Conservation (phyloP, 129 eudicot genomes). For the Cynara cardunculus region DNA sequence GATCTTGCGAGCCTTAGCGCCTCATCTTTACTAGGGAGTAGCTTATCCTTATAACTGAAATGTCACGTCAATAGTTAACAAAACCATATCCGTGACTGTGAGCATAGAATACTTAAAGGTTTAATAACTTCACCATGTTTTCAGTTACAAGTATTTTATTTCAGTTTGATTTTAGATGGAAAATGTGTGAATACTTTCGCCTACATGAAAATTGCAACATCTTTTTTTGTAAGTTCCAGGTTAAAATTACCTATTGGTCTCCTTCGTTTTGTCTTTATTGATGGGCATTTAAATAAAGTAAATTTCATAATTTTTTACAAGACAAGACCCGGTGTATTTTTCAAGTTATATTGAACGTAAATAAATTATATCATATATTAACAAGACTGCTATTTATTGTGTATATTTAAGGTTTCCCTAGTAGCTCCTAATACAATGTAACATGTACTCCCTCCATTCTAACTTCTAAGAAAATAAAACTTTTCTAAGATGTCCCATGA, state of each 20-base stretch:
- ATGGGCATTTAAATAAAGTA: background rate
- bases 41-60: conserved; percentile 63
- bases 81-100: background rate
- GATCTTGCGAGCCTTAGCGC: conserved; percentile 52
- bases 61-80: background rate
- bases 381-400: no score
- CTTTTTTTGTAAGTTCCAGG: background rate
- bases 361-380: no score
- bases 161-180: background rate
- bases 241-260: background rate
- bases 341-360: no score
- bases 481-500: background rate
- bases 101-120: background rate
- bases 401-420: no score
- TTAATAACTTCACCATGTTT: background rate
- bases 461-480: background rate
- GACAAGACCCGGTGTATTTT: background rate
- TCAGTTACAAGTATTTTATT: background rate
- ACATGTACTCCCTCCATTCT: background rate
- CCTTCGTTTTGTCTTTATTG: background rate
- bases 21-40: conserved; percentile 74
- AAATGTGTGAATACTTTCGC: no score
- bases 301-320: no score
- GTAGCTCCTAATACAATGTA: no score
- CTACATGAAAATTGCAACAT: background rate